A percentile compares a stretch with the other conserved stretches of the same genome.
Conservation (phyloP, 371 early-diverging fungal species). For the Mortierella sp. region DNA sequence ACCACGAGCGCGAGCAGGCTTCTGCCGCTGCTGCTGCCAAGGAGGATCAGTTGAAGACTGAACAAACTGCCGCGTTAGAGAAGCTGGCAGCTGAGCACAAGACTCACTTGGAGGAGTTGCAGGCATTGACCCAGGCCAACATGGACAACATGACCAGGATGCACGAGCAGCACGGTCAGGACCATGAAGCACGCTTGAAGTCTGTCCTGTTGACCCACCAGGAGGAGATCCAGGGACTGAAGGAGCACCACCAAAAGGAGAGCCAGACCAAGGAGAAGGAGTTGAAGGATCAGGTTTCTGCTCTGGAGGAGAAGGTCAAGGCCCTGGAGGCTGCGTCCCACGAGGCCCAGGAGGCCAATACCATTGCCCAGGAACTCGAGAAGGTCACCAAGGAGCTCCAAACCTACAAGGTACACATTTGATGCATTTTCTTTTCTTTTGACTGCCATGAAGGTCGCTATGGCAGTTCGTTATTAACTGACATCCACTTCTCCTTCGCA, state of each 20-base stretch:
- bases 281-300: constrained; percentile 9
- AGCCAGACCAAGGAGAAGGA: constrained; percentile 32
- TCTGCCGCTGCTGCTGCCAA: constrained; percentile 22
- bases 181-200: constrained; percentile 45
- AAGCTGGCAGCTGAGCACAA: constrained; percentile 30
- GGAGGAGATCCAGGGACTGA: constrained; percentile 45
- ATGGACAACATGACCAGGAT: constrained; percentile 53
- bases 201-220: constrained; percentile 34
- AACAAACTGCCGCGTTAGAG: constrained; percentile 19
- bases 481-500: too few species aligned
- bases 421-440: not conserved
- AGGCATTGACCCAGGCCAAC: constrained; percentile 24
- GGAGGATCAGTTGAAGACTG: constrained; percentile 39
- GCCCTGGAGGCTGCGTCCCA: constrained; percentile 17
- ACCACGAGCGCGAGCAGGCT: constrained; percentile 43
- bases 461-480: too few species aligned
- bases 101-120: constrained; percentile 40
- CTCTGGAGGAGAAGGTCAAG: constrained; percentile 39
- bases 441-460: too few species aligned
- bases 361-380: constrained; percentile 21
- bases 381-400: constrained; percentile 28
- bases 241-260: constrained; percentile 21
- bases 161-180: constrained; percentile 50
- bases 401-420: constrained; percentile 21
- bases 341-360: constrained; percentile 15